Evolutionary conservation across 768 basidiomycete genomes (phyloP), one percentile per base, ranked within the genome.

Genomic region (Lanmaoa pseudosensibilis): DNA sequence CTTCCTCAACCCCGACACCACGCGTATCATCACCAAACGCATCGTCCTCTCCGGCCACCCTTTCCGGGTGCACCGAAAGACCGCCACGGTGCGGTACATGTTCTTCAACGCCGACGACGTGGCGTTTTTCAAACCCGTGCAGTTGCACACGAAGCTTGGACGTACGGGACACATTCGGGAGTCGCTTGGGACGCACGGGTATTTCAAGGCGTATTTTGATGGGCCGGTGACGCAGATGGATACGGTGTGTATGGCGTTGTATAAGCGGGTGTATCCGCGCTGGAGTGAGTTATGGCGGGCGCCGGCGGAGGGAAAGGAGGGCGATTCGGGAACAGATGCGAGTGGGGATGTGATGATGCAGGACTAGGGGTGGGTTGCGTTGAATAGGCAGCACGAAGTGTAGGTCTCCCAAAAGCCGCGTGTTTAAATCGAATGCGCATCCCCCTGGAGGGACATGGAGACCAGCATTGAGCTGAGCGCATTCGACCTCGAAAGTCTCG

Each of bases 1-100:
- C 32, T 92, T 96, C 77, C 73, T 94, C 59, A 86, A 86, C 65
- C 84, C 94, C 3, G 94, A 98, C 72, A 92, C 96, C 36, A 94
- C 92, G 1, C 85, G 96, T 23, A 81, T 98, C 68, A 82, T 94
- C 57, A 87, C 93, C 44, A 99, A 99, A 73, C 87, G 96, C n/a
- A 83, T 96, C 72, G 82, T 98, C 60, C 79, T 99, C 43, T 94
- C 96, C 3, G 96, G 96, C 0, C 94, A 97, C 73, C 96, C 96
- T 1, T 91, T 94, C 84, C 95, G 94, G 67, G 87, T 98, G 2
- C 95, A 98, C 80, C 93, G 94, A 70, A 94, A 93, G 78, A 93
- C 92, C 6, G 96, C 95, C 3, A 98, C 96, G 7, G 87, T 99
- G 64, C 87, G 96, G 53, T 98, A 98, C 78, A 92, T 99, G 92